Conservation (phyloP, 2,329 filamentous ascomycete species). For the Lachnellula hyalina region DNA sequence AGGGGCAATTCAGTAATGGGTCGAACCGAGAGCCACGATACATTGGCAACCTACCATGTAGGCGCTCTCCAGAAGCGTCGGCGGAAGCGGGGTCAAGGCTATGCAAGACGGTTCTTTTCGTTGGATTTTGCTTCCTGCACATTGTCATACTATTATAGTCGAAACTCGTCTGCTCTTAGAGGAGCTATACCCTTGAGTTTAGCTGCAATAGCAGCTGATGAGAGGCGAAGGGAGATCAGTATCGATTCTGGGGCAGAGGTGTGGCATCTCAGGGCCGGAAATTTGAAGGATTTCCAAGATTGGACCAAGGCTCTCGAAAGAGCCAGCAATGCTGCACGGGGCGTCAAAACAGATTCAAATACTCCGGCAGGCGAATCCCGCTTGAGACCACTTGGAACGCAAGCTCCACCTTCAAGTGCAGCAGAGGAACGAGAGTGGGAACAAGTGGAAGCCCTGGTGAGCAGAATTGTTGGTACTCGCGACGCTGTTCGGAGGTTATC, state of each 20-base stretch:
- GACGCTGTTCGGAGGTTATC: slow-evolving; percentile 84
- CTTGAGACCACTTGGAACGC: slow-evolving; percentile 30
- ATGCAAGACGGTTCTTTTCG: slow-evolving; percentile 90
- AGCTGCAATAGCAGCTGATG: slow-evolving; percentile 85
- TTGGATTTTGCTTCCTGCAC: slow-evolving; percentile 92
- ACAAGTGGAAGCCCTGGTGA: slow-evolving; percentile 78
- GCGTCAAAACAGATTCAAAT: slow-evolving; percentile 37
- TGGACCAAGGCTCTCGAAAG: slow-evolving; percentile 85
- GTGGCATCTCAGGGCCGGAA: slow-evolving; percentile 86
- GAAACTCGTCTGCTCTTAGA: slow-evolving; percentile 84
- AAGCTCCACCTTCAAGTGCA: slow-evolving; percentile 23
- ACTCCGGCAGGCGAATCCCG: slow-evolving; percentile 28
- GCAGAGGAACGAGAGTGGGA: slow-evolving; percentile 81
- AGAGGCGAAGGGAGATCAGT: slow-evolving; percentile 82
- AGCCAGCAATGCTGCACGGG: slow-evolving; percentile 63
- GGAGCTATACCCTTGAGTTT: slow-evolving; percentile 89
- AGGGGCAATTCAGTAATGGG: slow-evolving; percentile 47
- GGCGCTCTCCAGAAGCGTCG: slow-evolving; percentile 84
- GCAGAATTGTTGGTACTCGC: slow-evolving; percentile 77
- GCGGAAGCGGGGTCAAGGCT: slow-evolving; percentile 89
- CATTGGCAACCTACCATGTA: slow-evolving; percentile 62
- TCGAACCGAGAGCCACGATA: slow-evolving; percentile 43
- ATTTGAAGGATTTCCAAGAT: slow-evolving; percentile 75
- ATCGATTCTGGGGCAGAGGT: slow-evolving; percentile 96
- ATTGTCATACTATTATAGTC: slow-evolving; percentile 92